Base-by-base conservation (phyloP, 2,329 filamentous ascomycete genomes). In the Colletotrichum eleusines region DNA sequence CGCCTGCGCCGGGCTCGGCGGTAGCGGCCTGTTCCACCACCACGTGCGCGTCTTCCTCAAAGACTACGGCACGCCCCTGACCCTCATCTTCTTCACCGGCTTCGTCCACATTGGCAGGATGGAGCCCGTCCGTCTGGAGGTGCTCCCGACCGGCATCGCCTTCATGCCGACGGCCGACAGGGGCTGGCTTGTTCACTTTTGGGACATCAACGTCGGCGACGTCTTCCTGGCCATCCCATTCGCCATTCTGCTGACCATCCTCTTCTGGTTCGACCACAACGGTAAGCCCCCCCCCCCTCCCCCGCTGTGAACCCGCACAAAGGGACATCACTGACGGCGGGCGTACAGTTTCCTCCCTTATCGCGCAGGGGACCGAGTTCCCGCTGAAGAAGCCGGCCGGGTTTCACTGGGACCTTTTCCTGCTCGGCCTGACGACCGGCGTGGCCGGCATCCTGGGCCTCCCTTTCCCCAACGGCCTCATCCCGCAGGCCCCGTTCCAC, bases 211-310 rank as follows among this genome's bases (percentile, higher is more conserved):
- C 55, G 89, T 92, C 7, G 87, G 86, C 0, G 91, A 97, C 67
- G 86, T 96, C 8, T 97, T 97, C 77, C 84, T 94, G 53, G 94
- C 94, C 1, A 87, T 97, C n/a, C 94, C 94, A 0, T 97, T 97
- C 81, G 94, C 93, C 0, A 77, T 97, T 42, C 84, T 97, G 1
- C 84, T 97, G 20, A 97, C 94, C 0, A 90, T 97, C 28, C 82
- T 97, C 5, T 97, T 97, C 78, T 97, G 92, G 83, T 97, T 96
- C 78, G 94, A 97, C 77, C 94, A 97, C 77, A 97, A 96, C 75
- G 91, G 91, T 93, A 83, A 72, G 83, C 9, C 35, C 11, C 20
- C 6, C 55, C 46, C 58, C 42, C 9, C 53, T 14, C 4, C 12
- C 14, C 38, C 14, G 18, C 8, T 9, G 18, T 28, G 14, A 3